Base-by-base conservation (phyloP, 1,284 basidiomycete species). In the Athelia sp. region DNA sequence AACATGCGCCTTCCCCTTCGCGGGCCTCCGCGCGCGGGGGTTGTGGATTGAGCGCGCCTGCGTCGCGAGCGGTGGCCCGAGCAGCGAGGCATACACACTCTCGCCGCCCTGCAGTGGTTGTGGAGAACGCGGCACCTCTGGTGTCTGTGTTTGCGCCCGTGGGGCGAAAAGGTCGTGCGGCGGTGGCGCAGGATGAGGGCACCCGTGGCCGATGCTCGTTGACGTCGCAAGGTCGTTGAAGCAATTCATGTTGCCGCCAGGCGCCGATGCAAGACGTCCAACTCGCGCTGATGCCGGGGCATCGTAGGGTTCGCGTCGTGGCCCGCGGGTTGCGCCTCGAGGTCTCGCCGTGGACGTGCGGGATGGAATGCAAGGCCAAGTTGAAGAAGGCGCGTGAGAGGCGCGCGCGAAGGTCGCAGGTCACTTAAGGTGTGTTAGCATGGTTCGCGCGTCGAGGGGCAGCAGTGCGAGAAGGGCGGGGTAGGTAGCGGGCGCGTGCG, bases 381-480 rank as follows among this genome's bases (percentile, higher is more conserved):
- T 90, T 90, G 76, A 83, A 90, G 2, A 83, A 83, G 29, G 88
- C 87, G 65, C 88, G 87, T 1, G 85, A 78, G 45, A 90, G 78
- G 54, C 87, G 82, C 57, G 86, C 76, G 55, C 88, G 81, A 48
- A 90, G 75, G 50, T 77, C 81, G 62, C 85, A 84, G 60, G 87
- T 87, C 38, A 90, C 79, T 88, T 90, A 67, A 57, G 54, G 63
- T 67, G 69, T 68, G 64, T 55, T 67, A 64, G 17, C 32, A 29
- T 17, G 23, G 46, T 48, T 21, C 43, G 40, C 26, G 35, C 11
- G 43, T 35, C 32, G 48, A 43, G n/a, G 47, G 23, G 42, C 51
- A 65, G 59, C 61, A 52, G 59, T 45, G 47, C 36, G 26, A 29
- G 56, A 52, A 45, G 47, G 46, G 50, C 50, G 35, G 49, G 18